Evolutionary conservation across 768 basidiomycete genomes (phyloP).

Genomic region (Tylopilus felleus): DNA sequence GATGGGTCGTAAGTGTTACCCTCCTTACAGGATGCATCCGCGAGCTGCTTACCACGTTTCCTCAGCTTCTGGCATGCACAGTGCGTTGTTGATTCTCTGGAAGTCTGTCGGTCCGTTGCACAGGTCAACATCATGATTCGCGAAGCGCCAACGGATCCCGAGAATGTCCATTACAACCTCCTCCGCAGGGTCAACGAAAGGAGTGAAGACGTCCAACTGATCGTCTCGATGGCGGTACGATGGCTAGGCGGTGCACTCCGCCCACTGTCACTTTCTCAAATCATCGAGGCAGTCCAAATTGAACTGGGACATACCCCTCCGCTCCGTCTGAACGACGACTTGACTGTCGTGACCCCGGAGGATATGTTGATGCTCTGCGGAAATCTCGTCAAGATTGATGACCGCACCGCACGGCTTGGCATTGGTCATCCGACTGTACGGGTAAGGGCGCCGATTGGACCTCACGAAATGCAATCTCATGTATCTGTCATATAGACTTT

Average conservation of each 20-base stretch:
- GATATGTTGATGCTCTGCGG: slow-evolving; percentile 28
- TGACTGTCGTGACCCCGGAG: slow-evolving; percentile 24
- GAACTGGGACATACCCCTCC: slow-evolving; percentile 21
- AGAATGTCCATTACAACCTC: slow-evolving; percentile 20
- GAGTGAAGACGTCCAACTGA: slow-evolving; percentile 21
- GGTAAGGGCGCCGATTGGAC: slow-evolving; percentile 7
- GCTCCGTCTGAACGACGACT: slow-evolving; percentile 22
- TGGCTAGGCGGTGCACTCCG: slow-evolving; percentile 29
- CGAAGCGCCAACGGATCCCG: slow-evolving; percentile 18
- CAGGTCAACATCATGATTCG: slow-evolving; percentile 21
- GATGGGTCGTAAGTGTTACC: slow-evolving; percentile 20
- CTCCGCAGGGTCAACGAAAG: slow-evolving; percentile 22
- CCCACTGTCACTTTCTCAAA: slow-evolving; percentile 23
- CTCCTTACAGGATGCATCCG: neutral
- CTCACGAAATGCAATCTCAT: neutral
- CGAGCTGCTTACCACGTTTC: neutral
- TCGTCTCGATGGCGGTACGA: slow-evolving; percentile 22
- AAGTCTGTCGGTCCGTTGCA: slow-evolving; percentile 23
- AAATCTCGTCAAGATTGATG: slow-evolving; percentile 26
- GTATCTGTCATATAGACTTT: slow-evolving; percentile 15
- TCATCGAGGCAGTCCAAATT: slow-evolving; percentile 30
- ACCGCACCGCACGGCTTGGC: slow-evolving; percentile 17
- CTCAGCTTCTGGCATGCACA: slow-evolving; percentile 29
- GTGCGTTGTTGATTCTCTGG: slow-evolving; percentile 26
- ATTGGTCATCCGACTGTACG: slow-evolving; percentile 23